A percentile compares a stretch with the other conserved stretches of the same genome.
Conservation (phyloP, 1,284 basidiomycete genomes). For the Bjerkandera adusta region DNA sequence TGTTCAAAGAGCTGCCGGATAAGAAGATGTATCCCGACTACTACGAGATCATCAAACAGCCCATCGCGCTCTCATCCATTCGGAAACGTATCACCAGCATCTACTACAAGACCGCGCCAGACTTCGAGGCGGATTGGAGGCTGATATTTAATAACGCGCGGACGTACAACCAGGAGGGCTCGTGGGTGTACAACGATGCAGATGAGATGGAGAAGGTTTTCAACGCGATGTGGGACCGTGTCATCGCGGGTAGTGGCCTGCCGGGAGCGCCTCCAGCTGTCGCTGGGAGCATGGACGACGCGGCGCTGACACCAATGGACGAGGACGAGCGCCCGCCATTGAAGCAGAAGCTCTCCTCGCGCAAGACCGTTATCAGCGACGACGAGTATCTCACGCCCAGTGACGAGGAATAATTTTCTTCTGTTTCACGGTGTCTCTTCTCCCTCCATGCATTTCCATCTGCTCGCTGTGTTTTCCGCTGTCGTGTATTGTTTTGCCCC, state of each 20-base stretch:
- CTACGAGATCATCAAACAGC: conserved; percentile 60
- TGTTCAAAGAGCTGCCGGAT: conserved; percentile 81
- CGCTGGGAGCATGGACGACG: conserved; percentile 48
- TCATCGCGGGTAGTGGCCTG: conserved; percentile 63
- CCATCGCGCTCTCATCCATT: conserved; percentile 88
- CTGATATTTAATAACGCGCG: conserved; percentile 94
- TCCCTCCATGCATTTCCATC: not conserved
- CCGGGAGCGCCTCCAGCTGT: conserved; percentile 58
- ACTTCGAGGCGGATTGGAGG: conserved; percentile 80
- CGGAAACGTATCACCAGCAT: conserved; percentile 77
- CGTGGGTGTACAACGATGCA: conserved; percentile 93
- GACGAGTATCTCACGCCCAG: conserved; percentile 52
- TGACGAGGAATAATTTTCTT: conserved; percentile 31
- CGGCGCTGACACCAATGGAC: conserved; percentile 73
- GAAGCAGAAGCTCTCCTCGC: conserved; percentile 48
- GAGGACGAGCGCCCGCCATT: conserved; percentile 69
- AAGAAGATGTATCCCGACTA: conserved; percentile 90
- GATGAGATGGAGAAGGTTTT: conserved; percentile 90
- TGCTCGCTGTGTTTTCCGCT: not conserved
- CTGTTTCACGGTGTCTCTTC: not conserved
- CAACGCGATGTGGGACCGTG: conserved; percentile 57
- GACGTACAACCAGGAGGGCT: conserved; percentile 86
- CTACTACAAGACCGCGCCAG: conserved; percentile 74
- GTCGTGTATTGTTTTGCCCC: conserved; percentile 5
- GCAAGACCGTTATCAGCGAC: conserved; percentile 74